These are phyloP conservation scores for Martensiomyces pterosporus DNA, from an alignment of 192 early-diverging fungal species.

Conservation along the genomic window DNA sequence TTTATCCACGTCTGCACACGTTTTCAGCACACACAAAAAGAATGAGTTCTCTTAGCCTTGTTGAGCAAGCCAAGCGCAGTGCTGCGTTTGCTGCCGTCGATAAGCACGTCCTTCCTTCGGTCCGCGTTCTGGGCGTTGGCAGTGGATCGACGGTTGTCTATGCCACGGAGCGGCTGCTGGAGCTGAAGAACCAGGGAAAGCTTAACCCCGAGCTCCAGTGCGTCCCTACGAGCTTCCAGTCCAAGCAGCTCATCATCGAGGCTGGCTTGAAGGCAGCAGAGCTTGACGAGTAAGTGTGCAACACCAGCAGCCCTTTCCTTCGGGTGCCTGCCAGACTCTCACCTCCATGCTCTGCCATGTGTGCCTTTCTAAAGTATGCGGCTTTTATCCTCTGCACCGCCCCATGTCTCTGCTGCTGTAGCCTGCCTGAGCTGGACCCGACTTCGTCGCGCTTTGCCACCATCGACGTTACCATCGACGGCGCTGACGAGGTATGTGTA, in stretches of 20 bases:
- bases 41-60: conserved; percentile 27
- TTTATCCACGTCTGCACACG: too few relatives aligned
- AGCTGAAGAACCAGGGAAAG: conserved; percentile 56
- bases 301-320: too few relatives aligned
- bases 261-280: conserved; percentile 75
- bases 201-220: conserved; percentile 66
- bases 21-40: neutral
- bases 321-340: too few relatives aligned
- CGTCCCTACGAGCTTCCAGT: conserved; percentile 92
- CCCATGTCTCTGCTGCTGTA: too few relatives aligned
- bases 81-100: conserved; percentile 91
- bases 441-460: conserved; percentile 13
- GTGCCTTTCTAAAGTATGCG: too few relatives aligned
- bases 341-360: too few relatives aligned
- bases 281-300: conserved; percentile 64
- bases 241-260: conserved; percentile 75
- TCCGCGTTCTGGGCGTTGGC: conserved; percentile 82
- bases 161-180: conserved; percentile 74
- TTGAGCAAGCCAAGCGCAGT: conserved; percentile 73
- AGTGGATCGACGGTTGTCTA: conserved; percentile 85
- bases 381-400: too few relatives aligned
- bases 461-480: conserved; percentile 86
- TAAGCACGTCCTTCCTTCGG: conserved; percentile 66
- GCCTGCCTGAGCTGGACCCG: conserved; percentile 59
- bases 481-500: conserved; percentile 78